Evolutionary conservation across 768 basidiomycete species (phyloP).

Genomic region (Termitomyces bulborhizus): DNA sequence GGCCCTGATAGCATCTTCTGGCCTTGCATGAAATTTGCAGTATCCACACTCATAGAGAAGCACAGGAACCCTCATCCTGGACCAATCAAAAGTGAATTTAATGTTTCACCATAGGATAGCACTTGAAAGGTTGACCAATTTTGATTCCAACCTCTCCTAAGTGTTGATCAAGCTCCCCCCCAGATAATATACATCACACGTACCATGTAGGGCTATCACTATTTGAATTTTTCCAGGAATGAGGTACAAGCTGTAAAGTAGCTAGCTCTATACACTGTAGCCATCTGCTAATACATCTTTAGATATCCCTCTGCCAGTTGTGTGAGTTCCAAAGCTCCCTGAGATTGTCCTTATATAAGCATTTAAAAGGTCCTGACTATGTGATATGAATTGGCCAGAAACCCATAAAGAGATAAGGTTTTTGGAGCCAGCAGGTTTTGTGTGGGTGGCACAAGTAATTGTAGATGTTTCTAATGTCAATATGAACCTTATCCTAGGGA

Average conservation of each 20-base stretch:
- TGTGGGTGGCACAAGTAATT: background rate
- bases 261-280: too few species aligned
- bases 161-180: background rate
- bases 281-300: too few species aligned
- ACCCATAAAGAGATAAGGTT: background rate
- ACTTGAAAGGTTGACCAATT: background rate
- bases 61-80: background rate
- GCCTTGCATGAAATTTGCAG: background rate
- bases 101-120: background rate
- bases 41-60: background rate
- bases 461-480: background rate
- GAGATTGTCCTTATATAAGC: too few species aligned
- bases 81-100: background rate
- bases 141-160: constrained; percentile 1
- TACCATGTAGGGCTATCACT: background rate
- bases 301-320: too few species aligned
- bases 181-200: background rate
- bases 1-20: background rate
- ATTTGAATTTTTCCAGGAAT: background rate
- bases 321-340: too few species aligned
- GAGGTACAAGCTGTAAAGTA: too few species aligned
- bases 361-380: background rate
- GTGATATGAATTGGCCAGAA: constrained; percentile 2
- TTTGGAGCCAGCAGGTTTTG: constrained; percentile 2
- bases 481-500: background rate